A percentile compares a stretch with the other conserved stretches of the same genome.
These are phyloP conservation scores for Leccinum truebloodii DNA, from an alignment of 768 basidiomycete genomes.

Conservation along the genomic window DNA sequence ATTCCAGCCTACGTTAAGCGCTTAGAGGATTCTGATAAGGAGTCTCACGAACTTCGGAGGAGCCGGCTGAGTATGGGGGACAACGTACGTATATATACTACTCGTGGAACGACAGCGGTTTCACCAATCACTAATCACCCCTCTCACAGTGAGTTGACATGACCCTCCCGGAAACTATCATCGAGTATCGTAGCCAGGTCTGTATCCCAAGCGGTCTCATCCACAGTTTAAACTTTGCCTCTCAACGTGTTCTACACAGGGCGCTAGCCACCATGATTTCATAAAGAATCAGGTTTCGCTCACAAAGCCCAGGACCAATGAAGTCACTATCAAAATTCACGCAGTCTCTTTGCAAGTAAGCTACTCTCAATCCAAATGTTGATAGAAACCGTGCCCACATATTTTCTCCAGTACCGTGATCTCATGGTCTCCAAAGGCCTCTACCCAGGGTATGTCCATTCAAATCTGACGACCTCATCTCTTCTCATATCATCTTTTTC, in stretches of 20 bases:
- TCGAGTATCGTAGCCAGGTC: conserved; percentile 22
- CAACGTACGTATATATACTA: no score
- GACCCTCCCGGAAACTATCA: conserved; percentile 13
- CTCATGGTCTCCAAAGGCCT: conserved; percentile 40
- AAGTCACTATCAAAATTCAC: conserved; percentile 57
- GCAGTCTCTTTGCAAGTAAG: conserved; percentile 56
- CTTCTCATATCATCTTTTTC: conserved; percentile 29
- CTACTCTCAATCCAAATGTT: not conserved
- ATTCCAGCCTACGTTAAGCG: no score
- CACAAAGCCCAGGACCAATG: conserved; percentile 39
- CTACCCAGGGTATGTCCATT: conserved; percentile 38
- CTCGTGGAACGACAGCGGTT: not conserved
- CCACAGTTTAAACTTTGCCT: not conserved
- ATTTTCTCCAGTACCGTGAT: conserved; percentile 48
- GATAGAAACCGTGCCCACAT: not conserved
- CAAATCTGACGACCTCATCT: not conserved
- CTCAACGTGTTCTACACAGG: conserved; percentile 14
- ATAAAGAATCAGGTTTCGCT: conserved; percentile 22
- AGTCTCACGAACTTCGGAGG: no score
- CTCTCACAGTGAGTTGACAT: not conserved
- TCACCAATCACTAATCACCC: no score
- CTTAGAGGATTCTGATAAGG: no score
- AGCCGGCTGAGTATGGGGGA: no score
- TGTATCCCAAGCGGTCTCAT: not conserved
- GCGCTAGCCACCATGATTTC: conserved; percentile 30